Evolutionary conservation across 768 basidiomycete species (phyloP).

Genomic region (Chiua virens): DNA sequence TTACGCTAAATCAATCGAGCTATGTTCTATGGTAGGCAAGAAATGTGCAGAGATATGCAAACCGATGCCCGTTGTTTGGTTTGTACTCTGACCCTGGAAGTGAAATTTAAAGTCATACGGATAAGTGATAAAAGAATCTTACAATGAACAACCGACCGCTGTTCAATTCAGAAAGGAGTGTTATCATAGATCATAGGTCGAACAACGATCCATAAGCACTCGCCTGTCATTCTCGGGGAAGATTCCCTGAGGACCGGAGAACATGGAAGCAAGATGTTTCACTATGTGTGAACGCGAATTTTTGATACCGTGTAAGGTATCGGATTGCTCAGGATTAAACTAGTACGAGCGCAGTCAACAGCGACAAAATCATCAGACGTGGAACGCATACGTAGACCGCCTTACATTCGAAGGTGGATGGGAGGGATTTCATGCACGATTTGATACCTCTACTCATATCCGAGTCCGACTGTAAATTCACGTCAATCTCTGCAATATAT

Average conservation of each 20-base stretch:
- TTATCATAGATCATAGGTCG: neutral
- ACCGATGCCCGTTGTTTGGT: conserved; percentile 81
- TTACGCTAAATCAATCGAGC: conserved; percentile 85
- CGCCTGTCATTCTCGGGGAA: conserved; percentile 2
- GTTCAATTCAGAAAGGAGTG: neutral
- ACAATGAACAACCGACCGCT: conserved; percentile 73
- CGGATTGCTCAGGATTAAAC: conserved; percentile 11
- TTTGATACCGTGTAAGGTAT: neutral
- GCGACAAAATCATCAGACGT: neutral
- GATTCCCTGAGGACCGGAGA: conserved; percentile 4
- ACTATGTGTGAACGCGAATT: neutral
- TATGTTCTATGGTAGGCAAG: conserved; percentile 93
- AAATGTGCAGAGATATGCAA: conserved; percentile 74
- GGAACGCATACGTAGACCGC: conserved; percentile 4
- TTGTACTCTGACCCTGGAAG: conserved; percentile 78
- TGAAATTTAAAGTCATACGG: neutral
- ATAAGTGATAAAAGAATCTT: conserved; percentile 17
- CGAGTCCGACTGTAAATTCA: conserved; percentile 1
- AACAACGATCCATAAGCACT: neutral
- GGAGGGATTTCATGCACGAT: conserved; percentile 5
- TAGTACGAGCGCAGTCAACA: neutral
- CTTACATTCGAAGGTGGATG: neutral
- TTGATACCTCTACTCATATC: conserved; percentile 8
- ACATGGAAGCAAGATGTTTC: neutral
- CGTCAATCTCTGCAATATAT: conserved; percentile 5